A percentile compares a stretch with the other conserved stretches of the same genome.
Conservation (phyloP, 2,329 filamentous ascomycete genomes). For the Chaetomium sp. region DNA sequence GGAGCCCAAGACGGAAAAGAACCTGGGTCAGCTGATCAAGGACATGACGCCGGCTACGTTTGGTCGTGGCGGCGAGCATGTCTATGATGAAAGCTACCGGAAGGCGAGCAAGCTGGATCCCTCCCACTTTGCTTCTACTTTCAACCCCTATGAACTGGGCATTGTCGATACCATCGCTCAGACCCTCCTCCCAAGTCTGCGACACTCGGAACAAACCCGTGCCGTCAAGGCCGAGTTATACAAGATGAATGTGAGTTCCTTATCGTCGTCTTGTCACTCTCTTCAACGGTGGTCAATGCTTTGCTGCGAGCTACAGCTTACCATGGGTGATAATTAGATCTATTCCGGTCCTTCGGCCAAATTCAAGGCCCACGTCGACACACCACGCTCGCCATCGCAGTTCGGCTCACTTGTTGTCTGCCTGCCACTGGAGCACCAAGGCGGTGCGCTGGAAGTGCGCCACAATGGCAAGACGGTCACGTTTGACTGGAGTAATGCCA, state of each 20-base stretch:
- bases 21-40: conserved; percentile 24
- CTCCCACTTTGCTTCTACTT: conserved; percentile 39
- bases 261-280: not conserved
- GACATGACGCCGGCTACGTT: conserved; percentile 43
- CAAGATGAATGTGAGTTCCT: conserved; percentile 38
- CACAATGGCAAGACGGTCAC: conserved; percentile 31
- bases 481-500: conserved; percentile 37
- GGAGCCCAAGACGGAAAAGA: not conserved
- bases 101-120: conserved; percentile 47
- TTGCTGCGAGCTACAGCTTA: not conserved
- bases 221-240: conserved; percentile 46
- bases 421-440: conserved; percentile 33
- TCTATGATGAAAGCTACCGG: conserved; percentile 46
- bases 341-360: conserved; percentile 45
- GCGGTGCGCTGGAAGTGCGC: conserved; percentile 38
- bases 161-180: conserved; percentile 47
- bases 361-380: conserved; percentile 49
- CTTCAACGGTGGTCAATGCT: too few species aligned
- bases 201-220: conserved; percentile 22
- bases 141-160: conserved; percentile 44
- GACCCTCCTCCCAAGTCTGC: conserved; percentile 32
- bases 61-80: conserved; percentile 37
- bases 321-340: conserved; percentile 18
- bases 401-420: conserved; percentile 50
- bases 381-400: conserved; percentile 40